phyloP scores from a whole-genome alignment of 2,329 filamentous ascomycete species.

The Diaporthe aspalathi region DNA sequence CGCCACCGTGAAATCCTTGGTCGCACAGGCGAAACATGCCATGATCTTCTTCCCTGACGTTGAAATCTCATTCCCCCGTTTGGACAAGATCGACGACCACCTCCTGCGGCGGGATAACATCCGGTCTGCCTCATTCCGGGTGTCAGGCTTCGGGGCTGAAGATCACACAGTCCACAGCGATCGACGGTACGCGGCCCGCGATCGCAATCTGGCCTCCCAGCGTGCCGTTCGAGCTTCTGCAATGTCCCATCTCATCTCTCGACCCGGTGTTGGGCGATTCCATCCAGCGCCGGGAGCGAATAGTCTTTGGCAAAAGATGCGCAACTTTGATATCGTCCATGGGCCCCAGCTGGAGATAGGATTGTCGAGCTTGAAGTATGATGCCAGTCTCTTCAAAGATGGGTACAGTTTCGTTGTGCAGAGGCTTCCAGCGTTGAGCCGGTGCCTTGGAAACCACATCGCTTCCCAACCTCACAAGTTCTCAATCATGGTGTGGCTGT shows the following conservation, averaged over 20 bases:
- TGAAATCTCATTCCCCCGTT: not conserved
- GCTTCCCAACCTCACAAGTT: not conserved
- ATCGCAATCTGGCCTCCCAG: not conserved
- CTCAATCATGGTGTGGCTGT: constrained; percentile 15
- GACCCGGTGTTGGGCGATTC: not conserved
- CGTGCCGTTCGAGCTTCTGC: not conserved
- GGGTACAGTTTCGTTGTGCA: not conserved
- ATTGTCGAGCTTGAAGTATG: not conserved
- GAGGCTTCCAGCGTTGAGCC: not conserved
- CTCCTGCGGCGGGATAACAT: constrained; percentile 43
- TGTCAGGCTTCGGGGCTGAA: constrained; percentile 47
- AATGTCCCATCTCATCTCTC: not conserved
- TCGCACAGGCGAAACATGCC: constrained; percentile 48
- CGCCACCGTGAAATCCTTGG: constrained; percentile 49
- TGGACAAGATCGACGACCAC: not conserved
- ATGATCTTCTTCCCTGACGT: constrained; percentile 47
- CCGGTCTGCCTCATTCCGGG: constrained; percentile 55
- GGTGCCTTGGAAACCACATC: not conserved
- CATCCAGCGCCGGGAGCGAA: not conserved
- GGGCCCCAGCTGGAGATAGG: not conserved
- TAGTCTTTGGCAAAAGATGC: not conserved
- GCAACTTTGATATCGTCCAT: not conserved
- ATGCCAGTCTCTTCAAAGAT: not conserved
- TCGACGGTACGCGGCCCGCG: constrained; percentile 32
- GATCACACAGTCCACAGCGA: constrained; percentile 38